Conservation (phyloP, 2,329 filamentous ascomycete species). For the Proliferodiscus dingleyae region DNA sequence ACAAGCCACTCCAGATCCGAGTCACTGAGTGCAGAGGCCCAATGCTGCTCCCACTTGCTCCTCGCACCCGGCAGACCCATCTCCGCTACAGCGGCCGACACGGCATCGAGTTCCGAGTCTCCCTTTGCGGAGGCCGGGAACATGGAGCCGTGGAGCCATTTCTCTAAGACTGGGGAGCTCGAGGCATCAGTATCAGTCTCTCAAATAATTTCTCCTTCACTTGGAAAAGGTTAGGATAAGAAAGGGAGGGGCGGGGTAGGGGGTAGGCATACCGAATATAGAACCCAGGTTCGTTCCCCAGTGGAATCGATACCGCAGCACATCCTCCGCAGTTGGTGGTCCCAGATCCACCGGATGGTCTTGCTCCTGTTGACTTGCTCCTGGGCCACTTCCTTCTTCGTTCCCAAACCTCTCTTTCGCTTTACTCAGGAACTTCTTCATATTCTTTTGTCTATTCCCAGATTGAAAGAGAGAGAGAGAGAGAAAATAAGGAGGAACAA, state of each 20-base stretch:
- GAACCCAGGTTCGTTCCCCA: conserved; percentile 55
- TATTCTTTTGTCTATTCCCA: no score
- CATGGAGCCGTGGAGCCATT: conserved; percentile 49
- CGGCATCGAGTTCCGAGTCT: conserved; percentile 47
- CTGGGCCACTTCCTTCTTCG: not conserved
- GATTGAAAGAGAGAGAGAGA: no score
- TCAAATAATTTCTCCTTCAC: not conserved
- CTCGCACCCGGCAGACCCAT: conserved; percentile 45
- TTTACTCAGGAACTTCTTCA: conserved; percentile 37
- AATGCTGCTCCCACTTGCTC: conserved; percentile 48
- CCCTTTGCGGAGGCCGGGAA: conserved; percentile 40
- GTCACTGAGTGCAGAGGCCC: conserved; percentile 45
- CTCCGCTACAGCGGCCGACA: conserved; percentile 39
- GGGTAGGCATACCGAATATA: conserved; percentile 43
- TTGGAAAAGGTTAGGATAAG: not conserved
- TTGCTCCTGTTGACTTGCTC: conserved; percentile 9
- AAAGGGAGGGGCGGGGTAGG: conserved; percentile 22
- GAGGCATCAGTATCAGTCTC: not conserved
- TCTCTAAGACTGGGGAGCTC: conserved; percentile 42
- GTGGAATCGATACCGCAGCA: conserved; percentile 53
- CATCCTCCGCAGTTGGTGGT: conserved; percentile 31
- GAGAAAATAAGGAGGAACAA: no score
- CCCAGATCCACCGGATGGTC: conserved; percentile 30
- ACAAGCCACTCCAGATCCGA: conserved; percentile 48
- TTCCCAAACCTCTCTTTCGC: no score